These are phyloP conservation scores for Aspergillus calidoustus DNA, from an alignment of 2,329 filamentous ascomycete species.

Conservation along the genomic window DNA sequence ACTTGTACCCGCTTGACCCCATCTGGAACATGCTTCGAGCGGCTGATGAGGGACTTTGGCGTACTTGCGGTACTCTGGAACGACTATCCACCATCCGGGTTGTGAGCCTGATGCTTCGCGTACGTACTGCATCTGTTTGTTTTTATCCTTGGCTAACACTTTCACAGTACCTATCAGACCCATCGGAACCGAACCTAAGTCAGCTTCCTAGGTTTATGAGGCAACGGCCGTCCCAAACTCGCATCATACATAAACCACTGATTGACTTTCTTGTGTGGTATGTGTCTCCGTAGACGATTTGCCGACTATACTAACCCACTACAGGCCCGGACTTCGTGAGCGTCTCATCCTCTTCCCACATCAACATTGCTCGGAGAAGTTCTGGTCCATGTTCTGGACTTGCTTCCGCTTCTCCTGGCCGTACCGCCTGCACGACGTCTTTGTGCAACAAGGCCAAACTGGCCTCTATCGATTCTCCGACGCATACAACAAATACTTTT, in stretches of 20 bases:
- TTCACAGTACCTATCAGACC: constrained; percentile 10
- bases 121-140: neutral
- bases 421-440: constrained; percentile 8
- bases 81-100: constrained; percentile 11
- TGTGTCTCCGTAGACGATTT: neutral
- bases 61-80: constrained; percentile 12
- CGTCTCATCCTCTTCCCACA: constrained; percentile 16
- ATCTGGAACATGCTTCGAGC: constrained; percentile 18
- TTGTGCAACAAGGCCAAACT: constrained; percentile 4
- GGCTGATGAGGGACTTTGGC: constrained; percentile 17
- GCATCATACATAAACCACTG: constrained; percentile 20
- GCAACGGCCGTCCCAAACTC: constrained; percentile 16
- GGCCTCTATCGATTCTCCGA: constrained; percentile 15
- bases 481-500: constrained; percentile 15
- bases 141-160: neutral
- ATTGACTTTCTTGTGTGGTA: constrained; percentile 22
- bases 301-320: neutral
- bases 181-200: constrained; percentile 6
- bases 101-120: constrained; percentile 16
- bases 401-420: constrained; percentile 20
- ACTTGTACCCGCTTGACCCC: constrained; percentile 12
- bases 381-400: constrained; percentile 19
- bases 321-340: constrained; percentile 18
- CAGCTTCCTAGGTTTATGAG: constrained; percentile 20
- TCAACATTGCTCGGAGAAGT: constrained; percentile 20